Percentiles rank a stretch among this genome's conserved stretches.
These are phyloP conservation scores for Nemania sp. DNA, from an alignment of 2,329 filamentous ascomycete genomes.

Conservation along the genomic window DNA sequence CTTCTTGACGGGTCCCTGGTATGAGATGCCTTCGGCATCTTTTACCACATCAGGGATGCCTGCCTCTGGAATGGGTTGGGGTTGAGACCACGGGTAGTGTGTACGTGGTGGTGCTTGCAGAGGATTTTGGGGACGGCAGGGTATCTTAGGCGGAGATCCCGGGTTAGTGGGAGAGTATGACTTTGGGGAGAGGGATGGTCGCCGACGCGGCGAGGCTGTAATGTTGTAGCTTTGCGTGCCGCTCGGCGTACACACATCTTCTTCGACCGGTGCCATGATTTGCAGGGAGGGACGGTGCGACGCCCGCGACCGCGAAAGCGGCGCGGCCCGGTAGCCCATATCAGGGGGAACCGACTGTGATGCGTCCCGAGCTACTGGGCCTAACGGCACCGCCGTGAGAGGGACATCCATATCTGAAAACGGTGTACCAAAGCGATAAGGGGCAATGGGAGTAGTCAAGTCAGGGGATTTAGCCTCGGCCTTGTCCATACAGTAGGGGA, in stretches of 20 bases:
- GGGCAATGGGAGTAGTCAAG: slow-evolving; percentile 60
- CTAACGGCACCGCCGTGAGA: slow-evolving; percentile 71
- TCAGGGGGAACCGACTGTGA: slow-evolving; percentile 93
- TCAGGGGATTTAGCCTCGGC: slow-evolving; percentile 58
- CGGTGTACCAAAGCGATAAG: slow-evolving; percentile 82
- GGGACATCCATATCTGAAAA: slow-evolving; percentile 92
- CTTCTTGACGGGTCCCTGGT: slow-evolving; percentile 92
- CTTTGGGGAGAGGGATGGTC: slow-evolving; percentile 43
- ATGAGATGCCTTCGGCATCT: slow-evolving; percentile 60
- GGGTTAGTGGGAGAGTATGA: slow-evolving; percentile 34
- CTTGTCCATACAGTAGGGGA: slow-evolving; percentile 58
- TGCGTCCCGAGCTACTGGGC: slow-evolving; percentile 74
- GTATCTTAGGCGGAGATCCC: slow-evolving; percentile 42
- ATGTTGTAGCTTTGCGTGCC: slow-evolving; percentile 31
- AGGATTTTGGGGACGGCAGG: slow-evolving; percentile 41
- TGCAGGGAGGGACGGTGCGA: slow-evolving; percentile 71
- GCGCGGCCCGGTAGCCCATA: slow-evolving; percentile 73
- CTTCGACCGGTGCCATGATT: slow-evolving; percentile 70
- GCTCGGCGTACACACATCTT: slow-evolving; percentile 56
- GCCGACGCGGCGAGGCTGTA: slow-evolving; percentile 42
- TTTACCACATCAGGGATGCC: slow-evolving; percentile 39
- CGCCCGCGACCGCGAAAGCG: slow-evolving; percentile 50
- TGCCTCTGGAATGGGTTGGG: slow-evolving; percentile 39
- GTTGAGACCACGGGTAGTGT: slow-evolving; percentile 61
- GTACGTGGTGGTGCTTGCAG: slow-evolving; percentile 58